Evolutionary conservation across 371 early-diverging fungal genomes (phyloP), one percentile per base, ranked within the genome.

Genomic region (Mortierella sp.): DNA sequence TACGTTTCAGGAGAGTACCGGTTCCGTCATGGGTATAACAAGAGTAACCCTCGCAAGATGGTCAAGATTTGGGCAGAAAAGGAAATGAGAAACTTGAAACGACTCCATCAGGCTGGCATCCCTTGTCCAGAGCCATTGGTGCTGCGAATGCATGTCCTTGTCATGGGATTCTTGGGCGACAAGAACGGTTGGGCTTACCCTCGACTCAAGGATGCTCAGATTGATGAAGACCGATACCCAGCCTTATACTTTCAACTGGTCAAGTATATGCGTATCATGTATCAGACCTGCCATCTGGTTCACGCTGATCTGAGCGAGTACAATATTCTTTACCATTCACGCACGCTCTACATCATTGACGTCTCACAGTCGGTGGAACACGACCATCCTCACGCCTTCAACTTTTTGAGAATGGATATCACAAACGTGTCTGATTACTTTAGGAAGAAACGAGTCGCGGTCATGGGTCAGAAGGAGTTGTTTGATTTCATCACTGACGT

Each of bases 11-110:
- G 99, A 66, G 99, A 99, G 84, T 96, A 90, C 83, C 92, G 99
- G 57, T 99, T 99, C 89, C 89, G 97, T 51, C 96, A 95, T 77
- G 99, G 98, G 35, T 98, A 99, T 86, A 92, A 90, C 72, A 94
- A 96, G 73, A 92, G 93, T 75, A 99, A 99, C 85, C 98, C 99
- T 26, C 89, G 99, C 78, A 99, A 99, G 88, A 97, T 99, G 96
- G 98, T 99, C 70, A 96, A 98, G 87, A 87, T 98, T 40, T 99
- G 99, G 99, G 99, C 99, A 3, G 99, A 99, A 84, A 99, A 99
- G 87, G 99, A 99, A 85, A 97, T 99, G 93, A 90, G 99, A 70
- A 99, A 99, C 84, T 86, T 99, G 81, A 97, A 98, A 84, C 92
- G 98, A 66, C 77, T 99, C 37, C 90, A 94, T 62, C 92, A 90